phyloP scores from a whole-genome alignment of 2,329 filamentous ascomycete species.

The Pseudocercospora ulei region DNA sequence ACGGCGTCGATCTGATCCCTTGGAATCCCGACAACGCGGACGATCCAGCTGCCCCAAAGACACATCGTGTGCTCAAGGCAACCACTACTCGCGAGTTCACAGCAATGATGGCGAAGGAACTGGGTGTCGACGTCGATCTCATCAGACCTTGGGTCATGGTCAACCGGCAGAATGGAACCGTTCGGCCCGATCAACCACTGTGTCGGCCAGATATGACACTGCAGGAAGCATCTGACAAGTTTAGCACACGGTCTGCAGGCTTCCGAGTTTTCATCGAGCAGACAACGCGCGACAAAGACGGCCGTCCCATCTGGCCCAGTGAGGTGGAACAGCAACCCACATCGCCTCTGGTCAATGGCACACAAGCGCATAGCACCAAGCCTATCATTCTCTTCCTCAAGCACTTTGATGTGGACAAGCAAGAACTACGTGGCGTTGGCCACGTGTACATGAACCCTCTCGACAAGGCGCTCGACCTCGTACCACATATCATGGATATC shows the following conservation, averaged over 20 bases:
- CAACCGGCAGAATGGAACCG: conserved; percentile 94
- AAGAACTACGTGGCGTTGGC: conserved; percentile 65
- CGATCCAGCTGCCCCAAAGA: conserved; percentile 61
- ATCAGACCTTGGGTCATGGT: conserved; percentile 95
- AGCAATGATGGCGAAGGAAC: conserved; percentile 58
- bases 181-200: conserved; percentile 79
- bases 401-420: conserved; percentile 70
- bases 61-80: conserved; percentile 64
- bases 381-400: conserved; percentile 84
- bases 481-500: conserved; percentile 63
- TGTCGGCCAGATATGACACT: conserved; percentile 60
- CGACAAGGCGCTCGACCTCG: conserved; percentile 78
- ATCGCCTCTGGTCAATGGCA: conserved; percentile 38
- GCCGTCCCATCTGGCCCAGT: conserved; percentile 62
- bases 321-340: conserved; percentile 47
- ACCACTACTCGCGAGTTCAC: conserved; percentile 69
- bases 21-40: conserved; percentile 49
- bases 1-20: conserved; percentile 67
- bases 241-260: conserved; percentile 55
- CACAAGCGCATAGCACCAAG: conserved; percentile 35
- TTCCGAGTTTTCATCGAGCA: conserved; percentile 83
- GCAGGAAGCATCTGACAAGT: conserved; percentile 58
- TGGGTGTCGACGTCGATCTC: conserved; percentile 56
- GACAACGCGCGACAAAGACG: conserved; percentile 58
- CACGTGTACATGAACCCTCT: conserved; percentile 81